Base-by-base conservation (phyloP, 1,284 basidiomycete genomes). In the Malassezia sympodialis region DNA sequence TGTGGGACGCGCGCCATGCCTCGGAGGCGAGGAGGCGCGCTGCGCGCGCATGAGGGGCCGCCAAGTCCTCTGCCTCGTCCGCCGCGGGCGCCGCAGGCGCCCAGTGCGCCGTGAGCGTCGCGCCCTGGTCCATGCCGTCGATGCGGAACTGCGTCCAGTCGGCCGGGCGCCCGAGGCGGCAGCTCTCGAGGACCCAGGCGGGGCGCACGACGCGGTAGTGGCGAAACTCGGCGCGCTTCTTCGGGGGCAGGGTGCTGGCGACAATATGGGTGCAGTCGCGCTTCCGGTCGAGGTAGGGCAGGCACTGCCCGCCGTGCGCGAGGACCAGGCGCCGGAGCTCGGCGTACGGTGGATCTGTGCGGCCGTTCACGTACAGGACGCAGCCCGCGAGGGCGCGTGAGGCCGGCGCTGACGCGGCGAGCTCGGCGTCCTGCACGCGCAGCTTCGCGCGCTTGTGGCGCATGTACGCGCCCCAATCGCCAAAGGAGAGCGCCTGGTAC, bases 391-490 rank as follows among this genome's bases (percentile, higher is more conserved):
- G 41, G 2, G 55, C 49, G 30, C 39, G 21, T 11, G 49, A 52
- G 4, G 17, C 31, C 2, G 2, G 19, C 17, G 26, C 15, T 1
- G 28, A 26, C 2, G 37, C 30, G 32, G 51, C 49, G 7, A 21
- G 8, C 21, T 62, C 60, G 3, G 61, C 53, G 15, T 67, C 62
- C 46, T 72, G 69, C 11, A 68, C 63, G 24, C 66, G 66, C 51
- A 71, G 62, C 57, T 96, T 96, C 44, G 85, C 83, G 2, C 91
- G 82, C 76, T 96, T 96, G 64, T 90, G 80, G 11, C 80, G 76
- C 86, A 93, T 87, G 72, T 94, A 96, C 63, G 89, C 84, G 6
- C 84, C 85, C 62, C 85, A 86, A 12, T 83, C 83, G 15, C 88
- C 89, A 69, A 93, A 96, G 19, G 79, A 80, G 32, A 85, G 82